These are phyloP conservation scores for Oryza meridionalis DNA, from an alignment of 176 grass and related monocot species.

Conservation along the genomic window DNA sequence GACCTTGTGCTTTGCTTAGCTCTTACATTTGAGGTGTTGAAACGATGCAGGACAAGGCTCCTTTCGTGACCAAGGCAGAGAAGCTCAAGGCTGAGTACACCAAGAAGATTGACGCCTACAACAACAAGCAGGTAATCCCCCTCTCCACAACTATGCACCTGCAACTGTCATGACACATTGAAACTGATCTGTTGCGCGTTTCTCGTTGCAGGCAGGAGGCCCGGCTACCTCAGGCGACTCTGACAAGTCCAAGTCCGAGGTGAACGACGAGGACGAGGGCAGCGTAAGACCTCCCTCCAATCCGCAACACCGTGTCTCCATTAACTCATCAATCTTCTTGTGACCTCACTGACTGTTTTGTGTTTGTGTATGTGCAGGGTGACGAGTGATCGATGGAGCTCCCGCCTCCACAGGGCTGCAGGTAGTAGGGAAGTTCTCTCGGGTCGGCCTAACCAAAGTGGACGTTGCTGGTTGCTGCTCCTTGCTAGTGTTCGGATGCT, in stretches of 20 bases:
- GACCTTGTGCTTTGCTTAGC: neutral
- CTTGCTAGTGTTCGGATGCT: neutral
- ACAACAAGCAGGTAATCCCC: conserved; percentile 57
- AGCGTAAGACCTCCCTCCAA: conserved; percentile 41
- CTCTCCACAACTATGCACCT: neutral
- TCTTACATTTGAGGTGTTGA: neutral
- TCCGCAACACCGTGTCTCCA: neutral
- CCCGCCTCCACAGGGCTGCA: neutral
- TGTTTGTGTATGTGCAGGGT: conserved; percentile 24
- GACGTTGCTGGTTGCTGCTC: conserved; percentile 13
- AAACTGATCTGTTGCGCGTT: neutral
- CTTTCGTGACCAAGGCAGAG: conserved; percentile 72
- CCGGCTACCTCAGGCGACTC: conserved; percentile 56
- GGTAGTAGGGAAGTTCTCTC: neutral
- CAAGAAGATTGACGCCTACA: conserved; percentile 74
- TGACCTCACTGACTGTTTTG: neutral
- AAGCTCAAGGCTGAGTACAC: conserved; percentile 87
- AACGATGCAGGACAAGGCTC: conserved; percentile 71
- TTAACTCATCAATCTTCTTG: neutral
- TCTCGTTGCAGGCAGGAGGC: conserved; percentile 25
- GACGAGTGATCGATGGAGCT: conserved; percentile 46
- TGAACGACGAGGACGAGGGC: conserved; percentile 67
- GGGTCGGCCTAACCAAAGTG: neutral
- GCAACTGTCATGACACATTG: neutral
- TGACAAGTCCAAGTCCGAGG: conserved; percentile 93